Evolutionary conservation across 495 filamentous ascomycete species (phyloP).

Genomic region (Platismatia glauca): DNA sequence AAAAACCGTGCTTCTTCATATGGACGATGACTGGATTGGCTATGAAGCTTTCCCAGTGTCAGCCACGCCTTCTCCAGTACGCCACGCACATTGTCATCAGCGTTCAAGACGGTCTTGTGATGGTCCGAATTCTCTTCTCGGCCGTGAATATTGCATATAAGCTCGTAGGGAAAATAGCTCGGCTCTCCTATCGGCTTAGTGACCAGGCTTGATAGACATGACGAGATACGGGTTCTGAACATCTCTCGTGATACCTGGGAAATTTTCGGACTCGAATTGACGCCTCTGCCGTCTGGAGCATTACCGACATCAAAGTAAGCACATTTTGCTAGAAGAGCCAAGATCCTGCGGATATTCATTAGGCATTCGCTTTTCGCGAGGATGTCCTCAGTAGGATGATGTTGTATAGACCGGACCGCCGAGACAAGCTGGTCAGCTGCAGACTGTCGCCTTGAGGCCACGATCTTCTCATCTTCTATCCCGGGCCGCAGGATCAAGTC

Average conservation of each 20-base stretch:
- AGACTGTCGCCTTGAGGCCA: constrained; percentile 39
- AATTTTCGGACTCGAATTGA: constrained; percentile 35
- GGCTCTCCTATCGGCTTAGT: constrained; percentile 47
- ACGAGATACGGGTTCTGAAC: constrained; percentile 58
- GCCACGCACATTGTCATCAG: constrained; percentile 51
- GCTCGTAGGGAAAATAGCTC: constrained; percentile 38
- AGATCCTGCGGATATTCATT: constrained; percentile 10
- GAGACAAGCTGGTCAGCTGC: constrained; percentile 40
- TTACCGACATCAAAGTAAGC: constrained; percentile 33
- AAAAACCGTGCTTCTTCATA: constrained; percentile 16
- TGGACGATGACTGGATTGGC: not conserved
- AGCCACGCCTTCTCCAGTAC: constrained; percentile 55
- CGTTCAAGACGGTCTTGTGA: constrained; percentile 39
- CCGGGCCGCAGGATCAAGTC: constrained; percentile 34
- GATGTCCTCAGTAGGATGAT: not conserved
- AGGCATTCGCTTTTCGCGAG: not conserved
- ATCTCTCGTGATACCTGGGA: constrained; percentile 56
- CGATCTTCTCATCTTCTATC: constrained; percentile 36
- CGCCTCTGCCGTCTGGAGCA: not conserved
- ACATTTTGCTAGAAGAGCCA: constrained; percentile 29
- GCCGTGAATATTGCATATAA: constrained; percentile 44
- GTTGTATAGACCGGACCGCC: constrained; percentile 33
- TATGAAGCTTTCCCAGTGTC: constrained; percentile 56
- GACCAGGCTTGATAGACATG: constrained; percentile 60
- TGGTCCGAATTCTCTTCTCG: constrained; percentile 34